phyloP scores from a whole-genome alignment of 768 basidiomycete species.

The Mycena latifolia region DNA sequence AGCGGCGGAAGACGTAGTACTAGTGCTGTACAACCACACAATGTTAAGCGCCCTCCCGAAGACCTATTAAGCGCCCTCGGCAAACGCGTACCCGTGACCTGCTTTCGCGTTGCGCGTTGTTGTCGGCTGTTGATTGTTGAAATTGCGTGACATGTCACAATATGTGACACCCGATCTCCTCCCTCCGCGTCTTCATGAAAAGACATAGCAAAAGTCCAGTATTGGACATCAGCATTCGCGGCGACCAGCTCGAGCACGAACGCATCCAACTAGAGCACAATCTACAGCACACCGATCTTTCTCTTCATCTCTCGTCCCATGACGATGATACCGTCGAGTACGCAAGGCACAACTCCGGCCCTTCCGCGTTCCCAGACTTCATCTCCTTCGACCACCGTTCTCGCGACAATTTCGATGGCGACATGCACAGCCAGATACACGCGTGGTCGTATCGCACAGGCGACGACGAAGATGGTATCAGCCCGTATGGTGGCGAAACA shows the following conservation, averaged over 20 bases:
- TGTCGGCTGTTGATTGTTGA: conserved; percentile 5
- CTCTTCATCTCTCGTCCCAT: conserved; percentile 74
- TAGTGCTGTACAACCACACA: no score
- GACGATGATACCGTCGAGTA: conserved; percentile 72
- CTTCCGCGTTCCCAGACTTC: conserved; percentile 66
- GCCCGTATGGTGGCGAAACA: conserved; percentile 76
- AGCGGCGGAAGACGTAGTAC: conserved; percentile 62
- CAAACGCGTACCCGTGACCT: not conserved
- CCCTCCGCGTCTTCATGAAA: conserved; percentile 46
- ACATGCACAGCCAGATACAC: conserved; percentile 60
- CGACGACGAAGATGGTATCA: conserved; percentile 75
- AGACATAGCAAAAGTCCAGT: conserved; percentile 50
- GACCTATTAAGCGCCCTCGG: no score
- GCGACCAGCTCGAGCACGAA: conserved; percentile 81
- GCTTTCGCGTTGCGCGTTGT: no score
- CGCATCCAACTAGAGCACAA: conserved; percentile 86
- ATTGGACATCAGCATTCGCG: conserved; percentile 66
- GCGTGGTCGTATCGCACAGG: conserved; percentile 69
- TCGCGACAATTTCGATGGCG: conserved; percentile 67
- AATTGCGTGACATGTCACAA: not conserved
- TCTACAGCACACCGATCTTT: conserved; percentile 78
- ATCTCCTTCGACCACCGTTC: conserved; percentile 72
- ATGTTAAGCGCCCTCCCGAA: no score
- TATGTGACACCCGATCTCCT: not conserved
- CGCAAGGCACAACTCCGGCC: conserved; percentile 76